Conservation (phyloP, 441 rosid species). For the Croton laevigatus region DNA sequence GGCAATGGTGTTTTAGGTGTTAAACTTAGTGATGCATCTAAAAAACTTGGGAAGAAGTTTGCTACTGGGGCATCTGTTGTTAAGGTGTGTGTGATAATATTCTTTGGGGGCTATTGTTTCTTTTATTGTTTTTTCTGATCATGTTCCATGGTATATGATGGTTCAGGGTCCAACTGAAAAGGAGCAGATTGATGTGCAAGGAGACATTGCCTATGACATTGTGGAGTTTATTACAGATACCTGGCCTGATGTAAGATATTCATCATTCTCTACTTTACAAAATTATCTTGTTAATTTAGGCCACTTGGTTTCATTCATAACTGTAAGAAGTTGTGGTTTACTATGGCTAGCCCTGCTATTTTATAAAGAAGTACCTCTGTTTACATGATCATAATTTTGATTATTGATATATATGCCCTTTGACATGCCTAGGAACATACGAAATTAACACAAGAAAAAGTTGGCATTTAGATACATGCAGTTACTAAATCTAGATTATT, state of each 20-base stretch:
- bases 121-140: neutral
- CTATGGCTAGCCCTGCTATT: neutral
- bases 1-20: slow-evolving; percentile 44
- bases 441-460: neutral
- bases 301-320: neutral
- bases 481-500: neutral
- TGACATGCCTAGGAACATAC: neutral
- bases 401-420: neutral
- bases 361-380: neutral
- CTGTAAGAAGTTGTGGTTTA: neutral
- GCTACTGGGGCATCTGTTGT: slow-evolving; percentile 96
- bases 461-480: neutral
- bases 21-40: slow-evolving; percentile 87
- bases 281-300: neutral
- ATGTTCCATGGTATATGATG: slow-evolving; percentile 4
- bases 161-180: slow-evolving; percentile 87
- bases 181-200: slow-evolving; percentile 96
- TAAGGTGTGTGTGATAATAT: slow-evolving; percentile 46
- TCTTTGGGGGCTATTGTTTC: neutral
- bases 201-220: slow-evolving; percentile 76
- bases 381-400: neutral
- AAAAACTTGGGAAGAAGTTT: slow-evolving; percentile 92
- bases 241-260: slow-evolving; percentile 70
- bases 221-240: slow-evolving; percentile 84
- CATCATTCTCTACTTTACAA: neutral